A percentile compares a stretch with the other conserved stretches of the same genome.
Conservation (phyloP, 1,139 yeast species). For the Nakaseomyces nivariensis region DNA sequence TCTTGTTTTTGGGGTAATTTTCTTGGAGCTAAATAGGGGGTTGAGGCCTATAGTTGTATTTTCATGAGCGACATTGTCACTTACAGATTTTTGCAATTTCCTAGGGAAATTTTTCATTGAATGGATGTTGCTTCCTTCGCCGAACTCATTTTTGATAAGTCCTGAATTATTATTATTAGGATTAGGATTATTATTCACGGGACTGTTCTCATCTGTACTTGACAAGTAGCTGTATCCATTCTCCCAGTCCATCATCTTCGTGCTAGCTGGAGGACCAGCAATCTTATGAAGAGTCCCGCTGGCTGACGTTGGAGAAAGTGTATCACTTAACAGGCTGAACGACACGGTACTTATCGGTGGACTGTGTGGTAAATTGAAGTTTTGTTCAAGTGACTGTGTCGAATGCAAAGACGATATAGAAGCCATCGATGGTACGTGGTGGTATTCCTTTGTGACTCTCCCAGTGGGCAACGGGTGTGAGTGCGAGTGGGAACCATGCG, state of each 20-base stretch:
- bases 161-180: not conserved
- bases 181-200: not conserved
- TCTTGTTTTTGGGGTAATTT: conserved; percentile 22
- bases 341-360: conserved; percentile 15
- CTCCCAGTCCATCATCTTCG: conserved; percentile 1
- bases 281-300: conserved; percentile 14
- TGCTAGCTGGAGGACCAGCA: not conserved
- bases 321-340: conserved; percentile 4
- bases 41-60: conserved; percentile 25
- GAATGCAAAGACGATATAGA: conserved; percentile 27
- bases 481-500: conserved; percentile 5
- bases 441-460: conserved; percentile 25
- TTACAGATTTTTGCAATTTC: conserved; percentile 6
- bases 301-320: conserved; percentile 8
- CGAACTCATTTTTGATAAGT: not conserved
- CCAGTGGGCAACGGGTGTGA: conserved; percentile 10
- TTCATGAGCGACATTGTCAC: conserved; percentile 10
- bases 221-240: not conserved
- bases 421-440: conserved; percentile 22
- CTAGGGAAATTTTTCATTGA: conserved; percentile 4
- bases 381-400: conserved; percentile 25
- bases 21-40: conserved; percentile 23
- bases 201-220: not conserved
- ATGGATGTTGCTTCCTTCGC: conserved; percentile 3
- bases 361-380: conserved; percentile 21